Conservation (phyloP, 148 eudicot genomes). For the Rhododendron mucronatum region DNA sequence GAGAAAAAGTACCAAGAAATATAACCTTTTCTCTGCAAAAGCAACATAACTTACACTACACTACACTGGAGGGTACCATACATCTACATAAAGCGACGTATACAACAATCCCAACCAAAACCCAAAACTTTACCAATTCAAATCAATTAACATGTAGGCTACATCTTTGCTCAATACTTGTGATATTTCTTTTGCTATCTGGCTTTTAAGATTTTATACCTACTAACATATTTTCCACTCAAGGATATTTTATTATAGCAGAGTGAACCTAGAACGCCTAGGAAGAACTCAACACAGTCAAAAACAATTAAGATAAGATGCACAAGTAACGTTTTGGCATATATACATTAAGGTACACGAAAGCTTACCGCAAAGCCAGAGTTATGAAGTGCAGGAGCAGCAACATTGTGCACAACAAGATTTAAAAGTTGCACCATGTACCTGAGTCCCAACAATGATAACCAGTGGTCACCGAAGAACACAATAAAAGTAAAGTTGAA, state of each 20-base stretch:
- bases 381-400: conserved; percentile 94
- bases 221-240: not conserved
- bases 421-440: conserved; percentile 97
- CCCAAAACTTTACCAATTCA: not conserved
- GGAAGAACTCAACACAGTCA: not conserved
- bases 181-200: not conserved
- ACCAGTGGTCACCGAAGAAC: conserved; percentile 1
- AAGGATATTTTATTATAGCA: not conserved
- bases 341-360: conserved; percentile 11
- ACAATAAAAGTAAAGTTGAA: not conserved
- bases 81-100: not conserved
- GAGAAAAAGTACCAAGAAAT: not conserved
- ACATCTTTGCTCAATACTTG: not conserved
- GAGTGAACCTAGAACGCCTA: not conserved
- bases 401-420: conserved; percentile 64
- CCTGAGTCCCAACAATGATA: conserved; percentile 39
- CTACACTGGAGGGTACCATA: not conserved
- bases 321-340: not conserved
- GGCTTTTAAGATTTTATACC: not conserved
- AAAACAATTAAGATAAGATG: conserved; percentile 2
- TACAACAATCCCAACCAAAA: not conserved
- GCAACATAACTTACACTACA: not conserved
- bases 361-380: conserved; percentile 92
- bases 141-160: not conserved
- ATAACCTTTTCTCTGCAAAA: not conserved